Conservation (phyloP, 768 basidiomycete species). For the Mrakia blollopis region DNA sequence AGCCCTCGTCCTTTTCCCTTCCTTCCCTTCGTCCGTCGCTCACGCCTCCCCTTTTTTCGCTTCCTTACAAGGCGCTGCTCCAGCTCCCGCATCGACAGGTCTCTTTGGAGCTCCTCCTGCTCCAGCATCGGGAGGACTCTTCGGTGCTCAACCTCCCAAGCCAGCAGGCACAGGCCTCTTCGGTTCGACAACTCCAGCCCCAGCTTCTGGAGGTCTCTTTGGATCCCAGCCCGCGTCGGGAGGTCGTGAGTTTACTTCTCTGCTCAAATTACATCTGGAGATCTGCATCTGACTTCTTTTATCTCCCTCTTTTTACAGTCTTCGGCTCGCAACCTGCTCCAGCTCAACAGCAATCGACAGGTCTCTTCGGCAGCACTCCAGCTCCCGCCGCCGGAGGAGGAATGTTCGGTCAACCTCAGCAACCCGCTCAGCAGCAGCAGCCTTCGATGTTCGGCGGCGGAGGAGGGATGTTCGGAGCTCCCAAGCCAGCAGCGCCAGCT, state of each 20-base stretch:
- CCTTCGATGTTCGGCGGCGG: constrained; percentile 15
- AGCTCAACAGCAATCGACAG: constrained; percentile 27
- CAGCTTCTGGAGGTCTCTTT: constrained; percentile 30
- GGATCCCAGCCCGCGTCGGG: constrained; percentile 26
- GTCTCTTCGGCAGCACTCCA: constrained; percentile 33
- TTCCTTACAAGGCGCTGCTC: background rate
- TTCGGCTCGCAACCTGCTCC: constrained; percentile 24
- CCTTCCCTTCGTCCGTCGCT: background rate
- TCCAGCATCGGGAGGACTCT: constrained; percentile 32
- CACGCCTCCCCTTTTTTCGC: background rate
- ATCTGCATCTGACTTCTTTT: too few relatives aligned
- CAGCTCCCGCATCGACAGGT: constrained; percentile 19
- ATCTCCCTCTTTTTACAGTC: background rate
- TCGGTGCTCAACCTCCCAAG: constrained; percentile 35
- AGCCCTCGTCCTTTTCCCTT: background rate
- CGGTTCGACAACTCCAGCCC: constrained; percentile 34
- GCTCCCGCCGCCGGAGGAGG: background rate
- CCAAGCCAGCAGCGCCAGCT: constrained; percentile 32
- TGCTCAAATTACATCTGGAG: too few relatives aligned
- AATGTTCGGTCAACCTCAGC: constrained; percentile 27
- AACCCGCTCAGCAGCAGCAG: constrained; percentile 12
- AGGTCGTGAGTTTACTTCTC: constrained; percentile 21
- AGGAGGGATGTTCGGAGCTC: constrained; percentile 23
- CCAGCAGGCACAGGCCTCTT: constrained; percentile 33
- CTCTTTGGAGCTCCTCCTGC: constrained; percentile 36